Evolutionary conservation across 768 basidiomycete species (phyloP).

Genomic region (Crassisporium funariophilum): DNA sequence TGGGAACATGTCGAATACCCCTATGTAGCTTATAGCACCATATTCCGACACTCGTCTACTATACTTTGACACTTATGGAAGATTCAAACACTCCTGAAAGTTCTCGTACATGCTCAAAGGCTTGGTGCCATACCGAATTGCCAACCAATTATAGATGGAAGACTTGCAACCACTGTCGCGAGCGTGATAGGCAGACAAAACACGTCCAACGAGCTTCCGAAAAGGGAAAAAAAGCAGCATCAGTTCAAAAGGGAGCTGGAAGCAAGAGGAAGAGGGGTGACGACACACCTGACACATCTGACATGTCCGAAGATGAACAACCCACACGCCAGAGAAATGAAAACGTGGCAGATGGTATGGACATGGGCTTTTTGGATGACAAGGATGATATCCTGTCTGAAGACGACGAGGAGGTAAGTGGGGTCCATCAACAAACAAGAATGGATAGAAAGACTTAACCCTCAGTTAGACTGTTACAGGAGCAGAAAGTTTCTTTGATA

Average conservation of each 20-base stretch:
- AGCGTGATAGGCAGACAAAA: constrained; percentile 8
- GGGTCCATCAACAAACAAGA: constrained; percentile 1
- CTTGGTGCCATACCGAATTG: constrained; percentile 6
- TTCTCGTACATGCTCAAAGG: constrained; percentile 2
- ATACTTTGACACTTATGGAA: constrained; percentile 4
- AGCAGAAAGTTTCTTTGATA: constrained; percentile 8
- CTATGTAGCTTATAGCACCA: constrained; percentile 6
- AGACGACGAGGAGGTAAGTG: constrained; percentile 4
- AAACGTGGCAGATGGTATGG: constrained; percentile 7
- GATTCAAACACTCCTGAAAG: constrained; percentile 1
- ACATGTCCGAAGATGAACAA: constrained; percentile 1
- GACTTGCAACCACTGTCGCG: constrained; percentile 6
- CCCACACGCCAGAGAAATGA: constrained; percentile 5
- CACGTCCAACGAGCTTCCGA: constrained; percentile 4
- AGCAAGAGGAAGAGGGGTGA: constrained; percentile 4
- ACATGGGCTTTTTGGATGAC: constrained; percentile 7
- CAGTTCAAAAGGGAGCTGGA: background rate
- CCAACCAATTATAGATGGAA: constrained; percentile 5
- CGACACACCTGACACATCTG: constrained; percentile 1
- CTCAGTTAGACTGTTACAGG: constrained; percentile 2
- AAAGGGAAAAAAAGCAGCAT: constrained; percentile 5
- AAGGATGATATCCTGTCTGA: constrained; percentile 2
- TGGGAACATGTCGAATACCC: constrained; percentile 1
- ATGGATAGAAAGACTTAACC: background rate
- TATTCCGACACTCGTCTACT: constrained; percentile 5